Percentiles rank a stretch among this genome's conserved stretches.
phyloP scores from a whole-genome alignment of 2,329 filamentous ascomycete genomes.

The Daldinia eschscholtzii region DNA sequence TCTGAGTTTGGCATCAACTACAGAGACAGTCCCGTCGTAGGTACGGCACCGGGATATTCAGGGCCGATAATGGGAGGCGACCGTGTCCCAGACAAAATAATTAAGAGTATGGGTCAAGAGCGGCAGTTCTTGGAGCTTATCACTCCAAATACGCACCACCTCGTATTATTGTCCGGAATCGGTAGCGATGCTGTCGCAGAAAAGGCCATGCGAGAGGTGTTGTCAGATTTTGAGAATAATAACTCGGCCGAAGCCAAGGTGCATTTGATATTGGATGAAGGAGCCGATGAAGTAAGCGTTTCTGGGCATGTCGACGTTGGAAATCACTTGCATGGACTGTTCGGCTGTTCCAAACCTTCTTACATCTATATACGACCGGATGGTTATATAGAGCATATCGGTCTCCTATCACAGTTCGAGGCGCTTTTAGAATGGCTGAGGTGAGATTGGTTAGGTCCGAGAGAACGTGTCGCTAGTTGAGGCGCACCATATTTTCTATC shows the following conservation, averaged over 20 bases:
- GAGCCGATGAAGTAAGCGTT: conserved; percentile 5
- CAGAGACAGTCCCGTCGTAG: conserved; percentile 52
- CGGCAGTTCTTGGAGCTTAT: conserved; percentile 46
- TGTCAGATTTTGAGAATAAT: conserved; percentile 16
- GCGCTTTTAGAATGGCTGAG: conserved; percentile 23
- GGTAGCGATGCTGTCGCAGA: conserved; percentile 32
- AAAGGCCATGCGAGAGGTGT: conserved; percentile 35
- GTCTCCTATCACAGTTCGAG: conserved; percentile 38
- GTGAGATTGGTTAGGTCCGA: background rate
- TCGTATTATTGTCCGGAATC: conserved; percentile 49
- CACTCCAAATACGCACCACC: conserved; percentile 42
- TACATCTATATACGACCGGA: conserved; percentile 51
- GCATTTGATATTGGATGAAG: conserved; percentile 42
- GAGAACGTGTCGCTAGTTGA: background rate
- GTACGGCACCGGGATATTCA: conserved; percentile 46
- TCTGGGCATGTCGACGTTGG: conserved; percentile 44
- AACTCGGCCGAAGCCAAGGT: conserved; percentile 35
- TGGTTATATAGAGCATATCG: conserved; percentile 50
- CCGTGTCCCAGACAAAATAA: conserved; percentile 57
- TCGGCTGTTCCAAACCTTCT: conserved; percentile 42
- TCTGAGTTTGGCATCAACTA: conserved; percentile 59
- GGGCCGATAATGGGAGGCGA: conserved; percentile 61
- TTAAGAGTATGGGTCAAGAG: conserved; percentile 36
- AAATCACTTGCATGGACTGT: conserved; percentile 43
- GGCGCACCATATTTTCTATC: background rate